Base-by-base conservation (phyloP, 2,329 filamentous ascomycete species). In the Colletotrichum siamense region DNA sequence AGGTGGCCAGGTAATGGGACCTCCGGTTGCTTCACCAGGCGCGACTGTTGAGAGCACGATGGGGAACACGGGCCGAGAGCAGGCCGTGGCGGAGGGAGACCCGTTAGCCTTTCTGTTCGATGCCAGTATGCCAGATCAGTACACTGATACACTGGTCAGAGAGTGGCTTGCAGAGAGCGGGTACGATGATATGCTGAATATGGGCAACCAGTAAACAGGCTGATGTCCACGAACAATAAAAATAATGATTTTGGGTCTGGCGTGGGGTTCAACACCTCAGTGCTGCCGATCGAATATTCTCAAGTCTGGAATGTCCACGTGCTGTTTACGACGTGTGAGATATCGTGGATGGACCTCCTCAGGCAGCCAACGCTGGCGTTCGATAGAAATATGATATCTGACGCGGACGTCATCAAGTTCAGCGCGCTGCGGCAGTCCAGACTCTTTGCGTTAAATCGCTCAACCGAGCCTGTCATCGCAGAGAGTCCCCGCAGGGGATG, bases 141-240 rank as follows among this genome's bases (percentile, higher is more conserved):
- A 73, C 55, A 73, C 73, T 0, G 69, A 75, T n/a, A 57, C 18
- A 6, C 39, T 73, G 3, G 55, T 68, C 18, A 73, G 59, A 24
- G 69, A 75, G 28, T 75, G 69, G 73, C 36, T 64, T 61, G 26
- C 34, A 7, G 52, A 75, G 22, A 75, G 63, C 18, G 73, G 73
- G 2, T 72, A 72, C 18, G 66, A 61, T 18, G 66, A 69, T 24
- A 16, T 61, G 15, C 39, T 69, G 34, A 61, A 61, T 12, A 69
- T 69, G 52, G 28, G 12, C 12, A 61, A 24, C 15, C 28, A 61
- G 32, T 24, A 52, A 49, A 52, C 39, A 39, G 32, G 2, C 26
- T 22, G 32, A 8, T 0, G 22, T 4, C 12, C 2, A 0, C 8
- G n/a, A 16, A 26, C 0, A 49, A 18, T 62, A 32, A 22, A n/a